A percentile compares a stretch with the other conserved stretches of the same genome.
Evolutionary conservation across 352 stramenopile genomes (phyloP).

Genomic region (Phytophthora pini): DNA sequence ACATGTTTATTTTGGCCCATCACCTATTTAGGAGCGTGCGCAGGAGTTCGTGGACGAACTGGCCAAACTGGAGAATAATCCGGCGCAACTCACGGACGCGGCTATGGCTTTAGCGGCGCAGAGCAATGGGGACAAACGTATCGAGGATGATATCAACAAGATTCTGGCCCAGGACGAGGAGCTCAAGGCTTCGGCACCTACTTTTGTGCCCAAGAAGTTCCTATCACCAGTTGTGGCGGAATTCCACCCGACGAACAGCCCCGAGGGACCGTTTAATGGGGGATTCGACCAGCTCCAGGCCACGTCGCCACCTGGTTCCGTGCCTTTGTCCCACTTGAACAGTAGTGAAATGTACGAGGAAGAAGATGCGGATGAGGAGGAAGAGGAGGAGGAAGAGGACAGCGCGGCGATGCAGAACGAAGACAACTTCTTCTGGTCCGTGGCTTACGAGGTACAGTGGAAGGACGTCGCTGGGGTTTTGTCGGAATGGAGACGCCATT

Average conservation of each 20-base stretch:
- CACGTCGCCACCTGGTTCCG: slow-evolving; percentile 6
- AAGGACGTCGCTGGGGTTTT: slow-evolving; percentile 8
- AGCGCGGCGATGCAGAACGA: slow-evolving; percentile 60
- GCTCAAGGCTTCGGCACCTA: slow-evolving; percentile 75
- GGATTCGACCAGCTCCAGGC: slow-evolving; percentile 11
- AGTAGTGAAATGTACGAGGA: slow-evolving; percentile 22
- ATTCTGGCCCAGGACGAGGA: slow-evolving; percentile 53
- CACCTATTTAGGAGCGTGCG: slow-evolving; percentile 50
- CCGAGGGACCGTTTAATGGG: slow-evolving; percentile 10
- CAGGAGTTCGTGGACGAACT: slow-evolving; percentile 78
- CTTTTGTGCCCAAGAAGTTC: slow-evolving; percentile 69
- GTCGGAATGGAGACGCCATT: slow-evolving; percentile 8
- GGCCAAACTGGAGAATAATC: slow-evolving; percentile 61
- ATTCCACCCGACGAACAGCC: slow-evolving; percentile 31
- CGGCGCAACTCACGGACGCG: slow-evolving; percentile 56
- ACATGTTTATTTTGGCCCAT: too few species aligned
- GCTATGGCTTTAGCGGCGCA: slow-evolving; percentile 33
- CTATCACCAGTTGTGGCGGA: slow-evolving; percentile 28
- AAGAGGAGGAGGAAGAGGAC: slow-evolving; percentile 33
- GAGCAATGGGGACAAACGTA: slow-evolving; percentile 38
- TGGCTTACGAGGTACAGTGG: slow-evolving; percentile 78
- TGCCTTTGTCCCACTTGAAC: slow-evolving; percentile 19
- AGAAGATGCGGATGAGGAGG: slow-evolving; percentile 16
- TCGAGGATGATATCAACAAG: slow-evolving; percentile 48
- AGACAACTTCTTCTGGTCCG: slow-evolving; percentile 88